These are phyloP conservation scores for Cordyceps farinosa DNA, from an alignment of 2,329 filamentous ascomycete genomes.

Conservation along the genomic window DNA sequence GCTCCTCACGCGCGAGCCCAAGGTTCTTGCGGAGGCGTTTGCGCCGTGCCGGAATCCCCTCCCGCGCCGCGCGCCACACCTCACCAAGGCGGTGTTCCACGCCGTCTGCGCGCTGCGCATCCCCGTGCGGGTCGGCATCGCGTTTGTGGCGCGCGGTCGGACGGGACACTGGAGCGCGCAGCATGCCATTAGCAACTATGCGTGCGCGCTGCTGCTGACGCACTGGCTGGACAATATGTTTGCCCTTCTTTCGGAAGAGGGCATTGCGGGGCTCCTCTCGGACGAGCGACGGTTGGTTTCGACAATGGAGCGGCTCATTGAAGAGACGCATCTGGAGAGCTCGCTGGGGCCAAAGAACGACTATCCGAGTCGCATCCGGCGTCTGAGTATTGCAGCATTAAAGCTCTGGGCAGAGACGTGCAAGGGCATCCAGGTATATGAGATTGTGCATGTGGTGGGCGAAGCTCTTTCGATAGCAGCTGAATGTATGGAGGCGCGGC, in stretches of 20 bases:
- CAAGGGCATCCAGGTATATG: slow-evolving; percentile 28
- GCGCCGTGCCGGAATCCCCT: slow-evolving; percentile 30
- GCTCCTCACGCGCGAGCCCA: slow-evolving; percentile 44
- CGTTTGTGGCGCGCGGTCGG: slow-evolving; percentile 50
- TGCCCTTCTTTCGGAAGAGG: slow-evolving; percentile 14
- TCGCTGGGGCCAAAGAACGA: slow-evolving; percentile 20
- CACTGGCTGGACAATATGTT: slow-evolving; percentile 37
- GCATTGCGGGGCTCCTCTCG: slow-evolving; percentile 15
- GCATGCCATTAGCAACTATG: slow-evolving; percentile 50
- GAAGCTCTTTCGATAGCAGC: slow-evolving; percentile 20
- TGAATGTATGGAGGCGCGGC: neutral
- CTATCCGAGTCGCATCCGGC: slow-evolving; percentile 21
- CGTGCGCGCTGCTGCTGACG: slow-evolving; percentile 45
- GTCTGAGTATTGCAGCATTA: slow-evolving; percentile 24
- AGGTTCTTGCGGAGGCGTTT: slow-evolving; percentile 43
- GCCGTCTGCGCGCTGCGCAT: slow-evolving; percentile 53
- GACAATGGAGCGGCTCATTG: slow-evolving; percentile 24
- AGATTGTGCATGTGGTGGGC: slow-evolving; percentile 27
- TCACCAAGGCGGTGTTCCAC: slow-evolving; percentile 49
- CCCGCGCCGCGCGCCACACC: slow-evolving; percentile 38
- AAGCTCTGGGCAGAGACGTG: slow-evolving; percentile 31
- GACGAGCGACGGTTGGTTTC: slow-evolving; percentile 25
- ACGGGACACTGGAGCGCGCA: slow-evolving; percentile 54
- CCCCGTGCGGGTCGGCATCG: slow-evolving; percentile 49
- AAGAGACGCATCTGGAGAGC: slow-evolving; percentile 25